Evolutionary conservation across 805 yeast species (phyloP).

Genomic region (Danielia reshetovae): DNA sequence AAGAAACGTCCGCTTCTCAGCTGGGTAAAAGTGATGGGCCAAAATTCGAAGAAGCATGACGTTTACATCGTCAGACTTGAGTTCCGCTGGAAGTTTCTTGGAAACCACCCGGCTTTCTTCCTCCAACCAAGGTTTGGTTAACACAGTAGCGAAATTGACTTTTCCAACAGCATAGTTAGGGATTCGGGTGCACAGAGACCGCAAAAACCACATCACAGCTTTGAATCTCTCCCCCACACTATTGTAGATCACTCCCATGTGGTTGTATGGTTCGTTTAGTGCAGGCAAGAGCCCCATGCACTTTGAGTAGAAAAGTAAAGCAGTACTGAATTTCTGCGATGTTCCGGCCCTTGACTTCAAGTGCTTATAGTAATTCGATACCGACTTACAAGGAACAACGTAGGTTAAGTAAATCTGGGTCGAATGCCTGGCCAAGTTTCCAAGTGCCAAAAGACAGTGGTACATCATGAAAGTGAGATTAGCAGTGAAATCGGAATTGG

Average conservation of each 20-base stretch:
- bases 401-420: slow-evolving; percentile 9
- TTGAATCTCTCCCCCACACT: slow-evolving; percentile 41
- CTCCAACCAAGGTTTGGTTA: slow-evolving; percentile 34
- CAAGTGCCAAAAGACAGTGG: slow-evolving; percentile 15
- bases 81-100: not conserved
- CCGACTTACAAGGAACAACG: slow-evolving; percentile 13
- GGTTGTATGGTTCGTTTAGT: slow-evolving; percentile 62
- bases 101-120: slow-evolving; percentile 12
- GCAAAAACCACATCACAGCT: slow-evolving; percentile 50
- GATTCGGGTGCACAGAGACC: slow-evolving; percentile 54
- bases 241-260: slow-evolving; percentile 47
- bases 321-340: slow-evolving; percentile 15
- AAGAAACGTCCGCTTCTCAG: slow-evolving; percentile 12
- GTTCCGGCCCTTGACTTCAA: not conserved
- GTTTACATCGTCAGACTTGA: slow-evolving; percentile 14
- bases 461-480: slow-evolving; percentile 11
- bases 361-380: slow-evolving; percentile 11
- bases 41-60: slow-evolving; percentile 31
- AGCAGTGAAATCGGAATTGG: slow-evolving; percentile 9
- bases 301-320: slow-evolving; percentile 39
- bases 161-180: slow-evolving; percentile 45
- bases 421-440: slow-evolving; percentile 14
- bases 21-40: slow-evolving; percentile 43
- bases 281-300: slow-evolving; percentile 62
- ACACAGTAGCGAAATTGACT: slow-evolving; percentile 38